These are phyloP conservation scores for Mycena olivaceomarginata DNA, from an alignment of 768 basidiomycete genomes.

Conservation along the genomic window DNA sequence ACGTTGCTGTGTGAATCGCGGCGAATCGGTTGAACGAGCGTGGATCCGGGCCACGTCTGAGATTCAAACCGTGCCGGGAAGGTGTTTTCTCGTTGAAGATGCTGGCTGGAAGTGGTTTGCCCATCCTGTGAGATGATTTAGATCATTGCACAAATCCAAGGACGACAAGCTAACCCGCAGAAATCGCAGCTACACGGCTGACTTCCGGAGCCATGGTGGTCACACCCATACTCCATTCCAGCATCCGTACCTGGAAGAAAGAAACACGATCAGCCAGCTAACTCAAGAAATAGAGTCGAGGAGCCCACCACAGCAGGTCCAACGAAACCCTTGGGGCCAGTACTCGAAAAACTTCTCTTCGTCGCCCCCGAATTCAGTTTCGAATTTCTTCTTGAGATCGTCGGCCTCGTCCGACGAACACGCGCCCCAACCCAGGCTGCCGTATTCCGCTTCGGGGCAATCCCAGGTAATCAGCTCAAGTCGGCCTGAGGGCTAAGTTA, in stretches of 20 bases:
- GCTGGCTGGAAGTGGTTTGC: constrained; percentile 54
- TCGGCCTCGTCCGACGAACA: constrained; percentile 51
- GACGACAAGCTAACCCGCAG: constrained; percentile 53
- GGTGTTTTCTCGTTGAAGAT: constrained; percentile 54
- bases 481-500: neutral
- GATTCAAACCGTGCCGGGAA: constrained; percentile 53
- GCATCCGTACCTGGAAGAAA: constrained; percentile 49
- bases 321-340: constrained; percentile 57
- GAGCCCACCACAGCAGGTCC: constrained; percentile 58
- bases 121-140: constrained; percentile 51
- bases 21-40: constrained; percentile 51
- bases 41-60: constrained; percentile 57
- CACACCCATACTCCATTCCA: constrained; percentile 58
- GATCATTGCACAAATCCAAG: neutral
- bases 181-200: constrained; percentile 61
- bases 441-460: constrained; percentile 46
- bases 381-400: constrained; percentile 53
- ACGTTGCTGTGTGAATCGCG: constrained; percentile 46
- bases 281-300: neutral
- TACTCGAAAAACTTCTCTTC: constrained; percentile 53
- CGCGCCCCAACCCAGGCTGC: constrained; percentile 53
- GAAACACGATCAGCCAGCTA: neutral
- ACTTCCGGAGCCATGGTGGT: constrained; percentile 61
- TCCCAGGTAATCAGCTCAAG: constrained; percentile 62
- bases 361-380: constrained; percentile 52